Base-by-base conservation (phyloP, 768 basidiomycete genomes). In the Psilocybe tampanensis region DNA sequence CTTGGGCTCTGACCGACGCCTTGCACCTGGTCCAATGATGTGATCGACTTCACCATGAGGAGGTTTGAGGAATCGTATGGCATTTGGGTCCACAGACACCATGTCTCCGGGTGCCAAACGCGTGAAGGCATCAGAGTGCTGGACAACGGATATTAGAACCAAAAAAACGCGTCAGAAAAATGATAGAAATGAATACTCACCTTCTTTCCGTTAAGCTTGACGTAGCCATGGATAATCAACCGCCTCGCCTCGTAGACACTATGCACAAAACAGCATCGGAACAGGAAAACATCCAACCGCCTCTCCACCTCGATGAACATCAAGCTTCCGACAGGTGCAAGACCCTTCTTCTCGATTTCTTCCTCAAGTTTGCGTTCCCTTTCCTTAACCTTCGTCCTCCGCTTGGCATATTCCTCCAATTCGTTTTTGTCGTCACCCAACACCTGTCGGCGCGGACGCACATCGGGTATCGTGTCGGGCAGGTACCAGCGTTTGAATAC, bases 241-340 rank as follows among this genome's bases (percentile, higher is more conserved):
- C 89, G 75, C 63, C 94, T 79, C 3, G 97, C 97, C 64, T 94
- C 89, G 71, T 95, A 97, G 45, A 95, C 89, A 66, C 91, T 94
- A 59, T 66, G 61, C 45, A 58, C 63, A 51, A 64, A 64, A 61
- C 66, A 67, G 52, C 61, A 63, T 33, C 61, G 79, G 74, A 98
- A 98, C 48, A 98, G 74, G 69, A 98, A 85, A 44, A 94, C 88
- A 66, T 99, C 97, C 70, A 99, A 82, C 71, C 97, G 72, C 68
- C 95, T 81, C 79, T 99, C 97, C n/a, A 98, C 82, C 72, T 98
- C 94, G 0, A 85, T 72, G 70, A 95, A 92, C 92, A 98, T 95
- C 82, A 99, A 83, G 70, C 92, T 94, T 48, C 92, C 94, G 15
- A 98, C 90, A 5, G 97, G 97, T 17, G 94, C 89, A 64, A 92